Percentiles rank a stretch among this genome's conserved stretches.
Evolutionary conservation across 2,329 filamentous ascomycete species (phyloP).

Genomic region (Pochonia chlamydosporia): DNA sequence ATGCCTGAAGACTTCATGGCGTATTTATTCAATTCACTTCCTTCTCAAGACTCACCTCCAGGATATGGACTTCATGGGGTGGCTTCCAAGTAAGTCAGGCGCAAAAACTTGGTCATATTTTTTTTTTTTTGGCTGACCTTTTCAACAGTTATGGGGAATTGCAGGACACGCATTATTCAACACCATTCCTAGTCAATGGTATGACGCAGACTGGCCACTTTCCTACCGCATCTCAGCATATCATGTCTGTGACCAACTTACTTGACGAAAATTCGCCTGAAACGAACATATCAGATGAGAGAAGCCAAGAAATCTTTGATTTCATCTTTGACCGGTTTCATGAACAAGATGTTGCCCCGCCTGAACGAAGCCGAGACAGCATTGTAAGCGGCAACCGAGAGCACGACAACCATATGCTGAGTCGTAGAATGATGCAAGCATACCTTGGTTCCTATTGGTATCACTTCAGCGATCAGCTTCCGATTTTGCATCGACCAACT

Average conservation of each 20-base stretch:
- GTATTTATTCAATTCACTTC: constrained; percentile 65
- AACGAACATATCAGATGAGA: constrained; percentile 77
- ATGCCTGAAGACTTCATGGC: constrained; percentile 85
- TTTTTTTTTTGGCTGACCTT: constrained; percentile 16
- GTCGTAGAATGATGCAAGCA: constrained; percentile 89
- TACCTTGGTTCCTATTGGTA: constrained; percentile 94
- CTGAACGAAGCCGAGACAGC: constrained; percentile 68
- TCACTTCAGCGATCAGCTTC: constrained; percentile 89
- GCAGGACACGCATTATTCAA: constrained; percentile 33
- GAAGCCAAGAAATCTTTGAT: constrained; percentile 76
- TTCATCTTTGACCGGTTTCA: constrained; percentile 78
- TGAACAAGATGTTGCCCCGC: constrained; percentile 68
- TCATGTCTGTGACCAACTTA: constrained; percentile 85
- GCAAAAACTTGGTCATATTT: not conserved
- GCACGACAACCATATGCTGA: constrained; percentile 61
- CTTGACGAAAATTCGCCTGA: constrained; percentile 76
- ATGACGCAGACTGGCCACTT: constrained; percentile 48
- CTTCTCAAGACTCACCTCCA: constrained; percentile 18
- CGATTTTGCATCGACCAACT: constrained; percentile 89
- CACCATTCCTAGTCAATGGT: constrained; percentile 44
- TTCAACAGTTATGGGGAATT: constrained; percentile 45
- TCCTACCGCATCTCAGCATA: constrained; percentile 61
- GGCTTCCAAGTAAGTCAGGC: constrained; percentile 8
- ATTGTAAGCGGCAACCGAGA: constrained; percentile 75
- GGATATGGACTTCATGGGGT: constrained; percentile 40